Conservation (phyloP, 371 early-diverging fungal species). For the Umbelopsis sp. region DNA sequence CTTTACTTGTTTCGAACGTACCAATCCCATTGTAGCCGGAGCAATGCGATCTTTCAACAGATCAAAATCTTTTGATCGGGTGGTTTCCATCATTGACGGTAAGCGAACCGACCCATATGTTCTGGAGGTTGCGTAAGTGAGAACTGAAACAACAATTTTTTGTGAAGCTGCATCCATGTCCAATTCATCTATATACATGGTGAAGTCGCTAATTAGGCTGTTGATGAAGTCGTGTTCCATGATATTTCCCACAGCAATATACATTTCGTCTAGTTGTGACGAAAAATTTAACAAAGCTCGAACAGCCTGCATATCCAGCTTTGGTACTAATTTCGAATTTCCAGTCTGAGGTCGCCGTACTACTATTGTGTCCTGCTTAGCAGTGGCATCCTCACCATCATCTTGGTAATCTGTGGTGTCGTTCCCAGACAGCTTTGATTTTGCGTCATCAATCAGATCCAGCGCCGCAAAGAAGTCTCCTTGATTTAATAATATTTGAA, state of each 20-base stretch:
- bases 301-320: conserved; percentile 62
- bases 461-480: conserved; percentile 87
- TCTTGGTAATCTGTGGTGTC: conserved; percentile 26
- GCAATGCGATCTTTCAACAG: conserved; percentile 43
- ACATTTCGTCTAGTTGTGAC: conserved; percentile 67
- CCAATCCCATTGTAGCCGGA: conserved; percentile 75
- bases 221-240: conserved; percentile 76
- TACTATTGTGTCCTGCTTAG: not conserved
- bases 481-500: conserved; percentile 77
- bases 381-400: conserved; percentile 19
- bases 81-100: not conserved
- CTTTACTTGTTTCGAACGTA: conserved; percentile 71
- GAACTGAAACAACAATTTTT: conserved; percentile 1
- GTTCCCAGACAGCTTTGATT: conserved; percentile 52
- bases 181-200: conserved; percentile 38
- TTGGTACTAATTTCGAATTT: conserved; percentile 28
- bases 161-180: conserved; percentile 27
- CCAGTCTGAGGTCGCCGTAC: not conserved
- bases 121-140: conserved; percentile 4
- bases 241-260: conserved; percentile 67
- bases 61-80: conserved; percentile 18
- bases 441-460: conserved; percentile 82
- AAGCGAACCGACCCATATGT: not conserved
- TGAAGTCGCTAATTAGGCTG: conserved; percentile 64
- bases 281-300: conserved; percentile 64